Percentiles rank a stretch among this genome's conserved stretches.
These are phyloP conservation scores for Ilyonectria sp. DNA, from an alignment of 2,329 filamentous ascomycete species.

Conservation along the genomic window DNA sequence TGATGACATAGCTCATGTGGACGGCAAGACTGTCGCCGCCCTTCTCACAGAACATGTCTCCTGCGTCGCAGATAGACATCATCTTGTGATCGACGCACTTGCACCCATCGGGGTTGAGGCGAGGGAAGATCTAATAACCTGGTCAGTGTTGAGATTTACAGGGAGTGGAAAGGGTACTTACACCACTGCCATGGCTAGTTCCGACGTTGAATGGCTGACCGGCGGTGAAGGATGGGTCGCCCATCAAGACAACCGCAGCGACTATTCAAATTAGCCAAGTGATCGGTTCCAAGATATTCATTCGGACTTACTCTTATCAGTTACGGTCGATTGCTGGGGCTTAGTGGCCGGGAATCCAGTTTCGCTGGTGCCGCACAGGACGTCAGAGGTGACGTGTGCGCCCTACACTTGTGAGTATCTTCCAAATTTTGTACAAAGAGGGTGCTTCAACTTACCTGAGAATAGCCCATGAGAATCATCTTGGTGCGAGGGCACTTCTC, in stretches of 20 bases:
- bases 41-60: conserved; percentile 41
- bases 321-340: conserved; percentile 23
- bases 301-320: conserved; percentile 30
- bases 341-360: conserved; percentile 37
- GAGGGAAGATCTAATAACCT: conserved; percentile 36
- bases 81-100: conserved; percentile 27
- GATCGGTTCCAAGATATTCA: rapidly evolving
- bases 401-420: conserved; percentile 29
- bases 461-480: conserved; percentile 44
- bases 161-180: conserved; percentile 17
- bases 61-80: conserved; percentile 39
- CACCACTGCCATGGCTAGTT: conserved; percentile 36
- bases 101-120: conserved; percentile 34
- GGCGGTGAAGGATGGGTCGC: conserved; percentile 42
- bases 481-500: conserved; percentile 36
- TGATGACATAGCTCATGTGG: conserved; percentile 41
- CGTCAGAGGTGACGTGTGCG: conserved; percentile 42
- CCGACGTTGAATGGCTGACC: conserved; percentile 38
- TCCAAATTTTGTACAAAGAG: rapidly evolving
- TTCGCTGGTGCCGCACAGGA: conserved; percentile 42
- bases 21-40: conserved; percentile 35
- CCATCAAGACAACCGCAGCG: conserved; percentile 42
- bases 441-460: conserved; percentile 29
- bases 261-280: conserved; percentile 24
- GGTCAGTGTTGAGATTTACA: background rate